phyloP scores from a whole-genome alignment of 345 rosid genomes.

The Reutealis trisperma region DNA sequence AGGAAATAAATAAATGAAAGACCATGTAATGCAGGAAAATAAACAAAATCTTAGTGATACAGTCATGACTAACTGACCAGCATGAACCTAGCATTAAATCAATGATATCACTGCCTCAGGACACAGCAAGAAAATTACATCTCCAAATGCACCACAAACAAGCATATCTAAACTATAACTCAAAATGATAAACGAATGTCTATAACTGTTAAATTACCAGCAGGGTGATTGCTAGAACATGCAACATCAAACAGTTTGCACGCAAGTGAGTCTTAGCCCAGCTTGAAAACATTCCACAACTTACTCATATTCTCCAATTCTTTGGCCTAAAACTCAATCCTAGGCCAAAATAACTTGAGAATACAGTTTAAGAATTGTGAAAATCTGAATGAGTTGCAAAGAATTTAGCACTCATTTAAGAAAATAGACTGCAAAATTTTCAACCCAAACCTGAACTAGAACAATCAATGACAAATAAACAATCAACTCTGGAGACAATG shows the following conservation, averaged over 20 bases:
- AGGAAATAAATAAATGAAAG: background rate
- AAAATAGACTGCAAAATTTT: conserved; percentile 5
- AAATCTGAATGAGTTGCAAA: background rate
- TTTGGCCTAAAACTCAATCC: background rate
- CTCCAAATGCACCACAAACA: conserved; percentile 5
- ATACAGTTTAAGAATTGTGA: background rate
- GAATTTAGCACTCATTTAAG: background rate
- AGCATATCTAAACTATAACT: background rate
- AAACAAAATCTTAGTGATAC: background rate
- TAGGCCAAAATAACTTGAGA: background rate
- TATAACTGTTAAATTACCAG: too few species aligned
- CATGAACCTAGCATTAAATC: background rate
- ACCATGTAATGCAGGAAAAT: background rate
- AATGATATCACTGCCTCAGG: background rate
- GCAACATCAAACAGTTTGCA: background rate
- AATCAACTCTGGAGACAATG: background rate
- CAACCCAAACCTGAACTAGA: background rate
- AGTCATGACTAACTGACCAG: background rate
- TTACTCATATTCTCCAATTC: background rate
- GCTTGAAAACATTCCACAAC: background rate
- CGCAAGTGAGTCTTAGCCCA: background rate
- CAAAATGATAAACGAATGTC: background rate
- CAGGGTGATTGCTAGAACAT: background rate
- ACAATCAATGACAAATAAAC: background rate
- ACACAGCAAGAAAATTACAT: background rate